Conservation (phyloP, 73 alveolate genomes). For the Blepharisma japonicum region DNA sequence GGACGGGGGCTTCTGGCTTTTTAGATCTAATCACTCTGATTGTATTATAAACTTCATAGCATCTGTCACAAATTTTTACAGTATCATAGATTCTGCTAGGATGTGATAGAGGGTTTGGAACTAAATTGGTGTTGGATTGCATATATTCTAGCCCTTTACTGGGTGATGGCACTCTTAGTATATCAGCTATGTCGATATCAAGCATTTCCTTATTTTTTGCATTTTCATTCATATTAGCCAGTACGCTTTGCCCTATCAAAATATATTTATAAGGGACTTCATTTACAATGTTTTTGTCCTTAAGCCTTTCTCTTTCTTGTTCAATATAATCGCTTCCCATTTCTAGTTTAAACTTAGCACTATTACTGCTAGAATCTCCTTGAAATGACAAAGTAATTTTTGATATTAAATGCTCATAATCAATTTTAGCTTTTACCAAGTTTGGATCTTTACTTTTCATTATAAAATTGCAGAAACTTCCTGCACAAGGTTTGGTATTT, state of each 20-base stretch:
- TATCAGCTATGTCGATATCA: background rate
- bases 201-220: background rate
- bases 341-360: conserved; percentile 5
- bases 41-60: conserved; percentile 11
- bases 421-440: background rate
- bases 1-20: too few species aligned
- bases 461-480: background rate
- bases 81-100: conserved; percentile 15
- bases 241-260: conserved; percentile 2
- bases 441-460: background rate
- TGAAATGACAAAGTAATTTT: background rate
- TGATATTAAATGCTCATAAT: conserved; percentile 4
- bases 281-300: background rate
- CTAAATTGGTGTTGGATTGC: background rate
- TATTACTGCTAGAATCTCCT: background rate
- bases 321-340: background rate
- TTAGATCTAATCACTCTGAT: background rate
- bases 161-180: too few species aligned
- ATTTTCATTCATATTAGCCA: background rate
- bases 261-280: conserved; percentile 14
- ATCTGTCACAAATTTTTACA: conserved; percentile 17
- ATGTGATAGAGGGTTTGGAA: conserved; percentile 3
- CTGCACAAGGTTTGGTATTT: background rate
- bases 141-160: background rate
- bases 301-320: conserved; percentile 1